Base-by-base conservation (phyloP, 768 basidiomycete species). In the Tephrocybe sp. region DNA sequence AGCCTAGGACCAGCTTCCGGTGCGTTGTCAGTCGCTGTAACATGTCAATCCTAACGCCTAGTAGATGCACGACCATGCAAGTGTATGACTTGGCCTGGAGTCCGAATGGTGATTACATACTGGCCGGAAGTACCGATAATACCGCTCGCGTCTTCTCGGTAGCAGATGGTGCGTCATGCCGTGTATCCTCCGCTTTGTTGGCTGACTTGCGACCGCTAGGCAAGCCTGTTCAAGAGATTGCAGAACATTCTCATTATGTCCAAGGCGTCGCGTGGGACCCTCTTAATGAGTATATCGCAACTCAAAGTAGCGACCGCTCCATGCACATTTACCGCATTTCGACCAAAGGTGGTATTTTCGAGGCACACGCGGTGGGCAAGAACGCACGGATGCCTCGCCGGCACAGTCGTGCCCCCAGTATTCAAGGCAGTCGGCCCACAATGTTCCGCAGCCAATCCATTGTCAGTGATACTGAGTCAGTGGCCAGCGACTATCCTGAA, bases 201-300 rank as follows among this genome's bases (percentile, higher is more conserved):
- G 27, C 35, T 45, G 41, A 53, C 60, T 30, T 54, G 22, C 27
- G 30, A 31, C 32, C 19, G 32, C 22, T 60, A 92, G 92, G 92
- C 24, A 87, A 88, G 74, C 90, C 89, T 60, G 78, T 97, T 11
- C 82, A 85, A 58, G 91, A 94, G 65, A 88, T 95, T 52, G 87
- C 91, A 1, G 96, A 98, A 61, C 97, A 99, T 67, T 83, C 80
- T 27, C 96, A 98, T 67, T 98, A 91, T 63, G 97, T 99, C 0
- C 97, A 99, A 72, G 97, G 97, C 8, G 97, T 98, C 24, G 92
- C 96, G 0, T 99, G 97, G 97, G 97, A 99, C 57, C 97, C 97
- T 1, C 70, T 97, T 59, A 94, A 96, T 65, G 92, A 97, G 66
- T 98, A 89, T 63, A 91, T 99, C 53, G 95, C 97, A 3, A 98